Base-by-base conservation (phyloP, 176 grass and related monocot species). In the Oryza glaberrima region DNA sequence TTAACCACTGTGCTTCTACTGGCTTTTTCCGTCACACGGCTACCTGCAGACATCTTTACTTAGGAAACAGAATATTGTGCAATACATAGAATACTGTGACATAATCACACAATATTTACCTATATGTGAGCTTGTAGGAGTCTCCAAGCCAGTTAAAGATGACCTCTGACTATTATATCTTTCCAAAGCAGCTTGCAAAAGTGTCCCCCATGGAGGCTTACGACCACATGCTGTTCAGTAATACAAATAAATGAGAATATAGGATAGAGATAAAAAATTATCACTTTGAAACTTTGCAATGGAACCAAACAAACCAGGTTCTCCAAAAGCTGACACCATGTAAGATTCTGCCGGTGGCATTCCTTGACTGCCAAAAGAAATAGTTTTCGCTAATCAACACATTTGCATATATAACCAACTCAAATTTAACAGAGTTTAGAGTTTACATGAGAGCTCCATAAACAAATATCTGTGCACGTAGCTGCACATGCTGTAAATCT, bases 371-470 rank as follows among this genome's bases (percentile, higher is more conserved):
- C 61, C 82, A 48, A 88, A 80, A 88, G 44, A 89, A 84, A 90
- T 77, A 80, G 7, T 64, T 82, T 70, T 25, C 67, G 78, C 47
- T 41, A 77, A 15, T 72, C 20, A 11, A 80, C 9, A 70, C 38
- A 82, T 72, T 82, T 78, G 49, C 10, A 82, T 80, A 28, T 60
- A 87, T 38, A 75, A 76, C 52, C 45, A 52, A 51, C 5, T 65
- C 34, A 66, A 77, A 72, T 43, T 52, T 74, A 68, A 78, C 8
- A 82, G 54, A 94, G 64, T 41, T 76, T 30, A 30, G 16, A 84
- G 96, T 88, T 96, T 67, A 99, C 97, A 99, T 99, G 56, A 99
- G 90, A 78, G 97, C 94, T 82, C 97, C 97, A 78, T 98, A 98
- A 75, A 95, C 95, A 95, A 98, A 95, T 63, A 98, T 98, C 69